Conservation (phyloP, 2,329 filamentous ascomycete species). For the Fusarium sp. region DNA sequence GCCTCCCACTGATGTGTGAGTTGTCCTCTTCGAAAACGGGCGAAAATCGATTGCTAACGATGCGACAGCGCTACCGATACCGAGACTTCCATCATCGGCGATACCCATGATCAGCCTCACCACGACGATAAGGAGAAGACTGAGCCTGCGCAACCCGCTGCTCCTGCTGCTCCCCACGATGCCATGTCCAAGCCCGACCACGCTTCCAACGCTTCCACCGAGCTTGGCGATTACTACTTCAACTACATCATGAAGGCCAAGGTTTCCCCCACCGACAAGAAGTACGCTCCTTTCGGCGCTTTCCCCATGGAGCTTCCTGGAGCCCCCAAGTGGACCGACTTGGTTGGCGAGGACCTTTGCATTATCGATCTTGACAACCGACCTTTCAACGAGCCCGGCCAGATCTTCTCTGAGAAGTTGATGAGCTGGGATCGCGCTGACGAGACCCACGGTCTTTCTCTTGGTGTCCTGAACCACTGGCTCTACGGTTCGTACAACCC, state of each 20-base stretch:
- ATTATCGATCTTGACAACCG: conserved; percentile 61
- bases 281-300: conserved; percentile 50
- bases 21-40: background rate
- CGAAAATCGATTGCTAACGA: conserved; percentile 18
- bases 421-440: conserved; percentile 54
- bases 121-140: conserved; percentile 14
- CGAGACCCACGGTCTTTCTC: conserved; percentile 53
- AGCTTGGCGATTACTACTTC: conserved; percentile 51
- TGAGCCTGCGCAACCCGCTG: background rate
- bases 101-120: conserved; percentile 4
- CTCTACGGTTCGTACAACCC: conserved; percentile 52
- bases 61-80: conserved; percentile 36
- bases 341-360: conserved; percentile 56
- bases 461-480: conserved; percentile 59
- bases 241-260: conserved; percentile 50
- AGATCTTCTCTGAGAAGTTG: conserved; percentile 51
- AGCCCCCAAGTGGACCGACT: conserved; percentile 48
- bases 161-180: conserved; percentile 5
- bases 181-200: conserved; percentile 31
- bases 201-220: conserved; percentile 34
- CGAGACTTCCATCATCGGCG: conserved; percentile 35
- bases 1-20: conserved; percentile 44
- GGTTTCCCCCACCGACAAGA: conserved; percentile 39
- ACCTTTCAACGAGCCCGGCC: conserved; percentile 51
- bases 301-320: conserved; percentile 50